These are phyloP conservation scores for Candida jianshihensis DNA, from an alignment of 805 yeast species.

Conservation along the genomic window DNA sequence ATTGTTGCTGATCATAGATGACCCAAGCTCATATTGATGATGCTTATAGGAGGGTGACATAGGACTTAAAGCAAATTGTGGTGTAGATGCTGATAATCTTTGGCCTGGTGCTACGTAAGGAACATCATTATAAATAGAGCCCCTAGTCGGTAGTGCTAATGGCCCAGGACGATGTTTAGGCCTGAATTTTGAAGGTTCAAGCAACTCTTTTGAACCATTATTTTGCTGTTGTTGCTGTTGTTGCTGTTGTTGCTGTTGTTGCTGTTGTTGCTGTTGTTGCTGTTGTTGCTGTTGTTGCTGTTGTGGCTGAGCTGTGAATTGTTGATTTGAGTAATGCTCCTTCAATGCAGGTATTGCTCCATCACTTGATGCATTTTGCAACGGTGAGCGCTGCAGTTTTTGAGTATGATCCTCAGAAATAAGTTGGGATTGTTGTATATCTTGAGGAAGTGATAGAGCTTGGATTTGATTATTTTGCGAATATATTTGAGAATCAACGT, in stretches of 20 bases:
- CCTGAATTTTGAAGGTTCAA: slow-evolving; percentile 15
- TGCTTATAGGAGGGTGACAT: slow-evolving; percentile 5
- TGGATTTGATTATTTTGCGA: not conserved
- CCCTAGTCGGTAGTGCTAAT: slow-evolving; percentile 10
- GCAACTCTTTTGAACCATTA: slow-evolving; percentile 3
- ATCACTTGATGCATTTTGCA: too few relatives aligned
- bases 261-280: slow-evolving; percentile 3
- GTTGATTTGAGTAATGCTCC: too few relatives aligned
- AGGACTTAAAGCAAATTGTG: slow-evolving; percentile 13
- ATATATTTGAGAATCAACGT: not conserved
- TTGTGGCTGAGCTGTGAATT: not conserved
- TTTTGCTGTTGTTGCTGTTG: slow-evolving; percentile 3
- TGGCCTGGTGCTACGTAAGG: slow-evolving; percentile 19
- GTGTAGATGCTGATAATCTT: slow-evolving; percentile 13
- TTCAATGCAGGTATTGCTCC: too few relatives aligned
- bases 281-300: slow-evolving; percentile 4
- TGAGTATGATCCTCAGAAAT: not conserved
- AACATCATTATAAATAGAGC: slow-evolving; percentile 13
- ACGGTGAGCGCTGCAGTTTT: not conserved
- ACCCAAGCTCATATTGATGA: not conserved
- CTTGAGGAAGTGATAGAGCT: not conserved
- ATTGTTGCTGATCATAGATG: not conserved
- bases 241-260: slow-evolving; percentile 1
- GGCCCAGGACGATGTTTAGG: slow-evolving; percentile 24
- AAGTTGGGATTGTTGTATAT: slow-evolving; percentile 3